phyloP scores from a whole-genome alignment of 1,139 yeast genomes.

The Zygoascus meyerae region DNA sequence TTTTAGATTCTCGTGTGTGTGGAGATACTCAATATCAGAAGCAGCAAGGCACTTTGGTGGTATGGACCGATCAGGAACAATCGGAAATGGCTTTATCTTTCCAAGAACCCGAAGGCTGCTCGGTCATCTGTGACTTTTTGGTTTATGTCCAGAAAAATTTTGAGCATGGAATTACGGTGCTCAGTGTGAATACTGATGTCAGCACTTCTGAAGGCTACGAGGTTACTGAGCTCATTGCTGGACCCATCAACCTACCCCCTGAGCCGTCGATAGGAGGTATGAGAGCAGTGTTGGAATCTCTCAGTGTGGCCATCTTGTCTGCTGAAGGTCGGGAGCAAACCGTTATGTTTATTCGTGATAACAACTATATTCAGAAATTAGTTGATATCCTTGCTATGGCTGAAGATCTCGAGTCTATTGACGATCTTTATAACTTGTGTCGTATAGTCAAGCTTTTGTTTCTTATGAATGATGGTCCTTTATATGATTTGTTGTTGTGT shows the following conservation, averaged over 20 bases:
- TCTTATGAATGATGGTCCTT: conserved; percentile 61
- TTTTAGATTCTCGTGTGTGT: conserved; percentile 60
- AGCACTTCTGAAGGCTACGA: conserved; percentile 26
- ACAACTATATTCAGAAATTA: conserved; percentile 49
- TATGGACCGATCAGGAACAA: conserved; percentile 82
- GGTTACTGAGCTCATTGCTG: conserved; percentile 76
- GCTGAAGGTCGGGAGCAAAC: conserved; percentile 33
- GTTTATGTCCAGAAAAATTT: conserved; percentile 57
- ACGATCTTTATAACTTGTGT: conserved; percentile 57
- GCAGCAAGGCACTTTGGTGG: conserved; percentile 90
- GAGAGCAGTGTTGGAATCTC: conserved; percentile 45
- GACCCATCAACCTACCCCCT: conserved; percentile 68
- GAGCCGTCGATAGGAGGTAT: conserved; percentile 42
- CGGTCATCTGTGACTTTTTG: conserved; percentile 73
- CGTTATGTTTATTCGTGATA: conserved; percentile 27
- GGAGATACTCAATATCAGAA: conserved; percentile 83
- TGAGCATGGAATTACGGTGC: conserved; percentile 66
- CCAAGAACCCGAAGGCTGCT: conserved; percentile 89
- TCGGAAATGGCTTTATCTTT: conserved; percentile 85
- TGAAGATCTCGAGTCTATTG: conserved; percentile 47
- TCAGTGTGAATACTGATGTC: conserved; percentile 57
- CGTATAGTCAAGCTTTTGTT: conserved; percentile 58
- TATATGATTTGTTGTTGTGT: conserved; percentile 61
- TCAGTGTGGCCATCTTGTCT: conserved; percentile 19
- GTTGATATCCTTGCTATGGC: conserved; percentile 48